Evolutionary conservation across 1,284 basidiomycete species (phyloP), one percentile per base, ranked within the genome.

Genomic region (Violaceomyces palustris): DNA sequence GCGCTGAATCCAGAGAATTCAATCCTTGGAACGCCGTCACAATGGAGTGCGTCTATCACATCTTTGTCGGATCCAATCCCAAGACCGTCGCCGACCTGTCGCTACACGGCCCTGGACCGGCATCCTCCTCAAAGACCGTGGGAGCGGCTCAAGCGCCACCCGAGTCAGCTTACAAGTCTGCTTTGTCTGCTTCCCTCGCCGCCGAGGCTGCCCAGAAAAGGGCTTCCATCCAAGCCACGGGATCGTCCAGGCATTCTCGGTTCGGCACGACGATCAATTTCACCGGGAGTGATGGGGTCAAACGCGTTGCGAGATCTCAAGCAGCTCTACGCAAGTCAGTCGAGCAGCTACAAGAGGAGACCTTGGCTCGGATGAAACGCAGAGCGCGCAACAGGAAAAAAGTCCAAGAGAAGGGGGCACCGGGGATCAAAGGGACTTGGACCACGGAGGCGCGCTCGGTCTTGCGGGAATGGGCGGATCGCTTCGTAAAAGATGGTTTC

Each of bases 221-320:
- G 8, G 49, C 50, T 10, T 45, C 52, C 11, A 34, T 43, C 6
- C 12, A 43, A 2, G 31, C 45, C 21, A 46, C 41, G 19, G 39
- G 47, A 3, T 42, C 61, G 1, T 54, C 64, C 9, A 61, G 70
- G 5, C 70, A 72, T 34, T 68, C 68, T 26, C 64, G 68, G 19
- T 72, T 71, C 47, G 65, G 67, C 11, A 71, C 70, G 24, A 61
- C 67, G 19, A 61, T 73, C 53, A 58, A 62, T 50, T 72, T 67
- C 40, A 35, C 51, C 24, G 69, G 56, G 11, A 46, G 52, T 5
- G 63, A 67, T 17, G 70, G 70, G 24, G 42, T 61, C 35, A 43
- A 53, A 26, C 51, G 64, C 8, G 58, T 69, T 8, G 67, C 70
- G 6, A 53, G 60, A 7, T 49, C 49, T 19, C 63, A 62, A 9